These are phyloP conservation scores for Saturnispora mendoncae DNA, from an alignment of 805 yeast species.

Conservation along the genomic window DNA sequence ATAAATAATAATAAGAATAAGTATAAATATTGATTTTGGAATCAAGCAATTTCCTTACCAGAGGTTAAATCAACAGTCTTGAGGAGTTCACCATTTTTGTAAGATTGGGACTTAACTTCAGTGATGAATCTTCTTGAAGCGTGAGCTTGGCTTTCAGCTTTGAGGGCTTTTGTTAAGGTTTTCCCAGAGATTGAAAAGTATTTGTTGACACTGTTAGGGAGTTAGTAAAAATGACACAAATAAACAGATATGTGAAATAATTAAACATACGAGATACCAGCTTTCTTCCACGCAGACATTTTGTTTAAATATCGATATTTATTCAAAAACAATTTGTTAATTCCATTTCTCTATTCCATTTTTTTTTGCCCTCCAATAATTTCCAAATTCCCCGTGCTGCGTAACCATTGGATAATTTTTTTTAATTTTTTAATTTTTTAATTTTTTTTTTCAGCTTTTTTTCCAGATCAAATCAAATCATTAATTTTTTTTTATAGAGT, in stretches of 20 bases:
- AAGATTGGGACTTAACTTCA: conserved; percentile 66
- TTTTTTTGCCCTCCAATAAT: neutral
- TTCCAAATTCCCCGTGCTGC: conserved; percentile 1
- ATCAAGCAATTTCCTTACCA: conserved; percentile 14
- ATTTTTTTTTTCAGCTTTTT: too few relatives aligned
- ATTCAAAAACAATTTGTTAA: too few relatives aligned
- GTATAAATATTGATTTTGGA: neutral
- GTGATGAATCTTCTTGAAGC: conserved; percentile 63
- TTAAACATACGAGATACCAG: conserved; percentile 55
- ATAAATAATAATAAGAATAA: too few relatives aligned
- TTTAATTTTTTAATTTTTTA: neutral
- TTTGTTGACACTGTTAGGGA: conserved; percentile 56
- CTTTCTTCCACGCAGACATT: conserved; percentile 58
- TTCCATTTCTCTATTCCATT: too few relatives aligned
- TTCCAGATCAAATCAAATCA: too few relatives aligned
- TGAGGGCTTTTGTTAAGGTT: conserved; percentile 79
- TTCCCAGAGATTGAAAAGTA: conserved; percentile 87
- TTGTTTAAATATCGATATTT: too few relatives aligned
- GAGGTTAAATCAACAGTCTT: conserved; percentile 21
- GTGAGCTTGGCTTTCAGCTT: conserved; percentile 71
- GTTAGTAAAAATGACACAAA: too few relatives aligned
- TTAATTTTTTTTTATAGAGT: neutral
- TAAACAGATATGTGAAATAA: too few relatives aligned
- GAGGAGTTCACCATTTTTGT: conserved; percentile 54
- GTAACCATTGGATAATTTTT: conserved; percentile 6